Base-by-base conservation (phyloP, 1,139 yeast species). In the Debaryomyces singareniensis region DNA sequence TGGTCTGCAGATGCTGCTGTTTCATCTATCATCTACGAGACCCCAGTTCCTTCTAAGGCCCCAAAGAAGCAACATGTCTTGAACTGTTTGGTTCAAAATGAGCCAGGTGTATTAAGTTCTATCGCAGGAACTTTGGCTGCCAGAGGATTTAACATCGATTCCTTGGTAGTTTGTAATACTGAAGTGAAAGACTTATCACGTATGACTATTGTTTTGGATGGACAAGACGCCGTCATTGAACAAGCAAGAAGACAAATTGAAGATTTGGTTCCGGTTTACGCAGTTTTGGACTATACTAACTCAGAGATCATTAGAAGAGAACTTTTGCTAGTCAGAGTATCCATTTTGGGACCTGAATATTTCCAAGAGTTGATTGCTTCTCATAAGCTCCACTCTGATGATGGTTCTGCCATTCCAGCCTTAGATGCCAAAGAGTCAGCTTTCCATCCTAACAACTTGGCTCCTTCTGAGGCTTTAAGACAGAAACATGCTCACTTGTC, bases 161-260 rank as follows among this genome's bases (percentile, higher is more conserved):
- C 97, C 5, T 72, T 91, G 45, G 96, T 91, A 36, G 98, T 91
- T 29, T 89, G 96, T 58, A 85, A 81, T 64, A 91, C 98, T 20
- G 97, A 91, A 57, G 97, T 91, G 38, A 80, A 82, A 60, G 96
- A 91, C 55, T 71, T 91, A 45, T 84, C 96, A 21, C 75, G 98
- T 55, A 91, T 91, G 98, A 91, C 98, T 9, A 85, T 91, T 49
- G 96, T 86, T 20, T 70, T 91, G 49, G 81, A 80, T 37, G 98
- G 97, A 37, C 95, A 87, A 55, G 96, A 89, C 50, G 96, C 94
- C 16, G 91, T 91, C 35, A 82, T 91, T 45, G 98, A 91, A 58
- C 98, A 91, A 66, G 97, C 97, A n/a, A 77, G 98, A 56, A 79
- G 97, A 56, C 98, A 91, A 60, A 83, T 91, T 42, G 98, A 91